A percentile compares a stretch with the other conserved stretches of the same genome.
Evolutionary conservation across 208 protist species (phyloP).

Genomic region (Crithidia thermophila): DNA sequence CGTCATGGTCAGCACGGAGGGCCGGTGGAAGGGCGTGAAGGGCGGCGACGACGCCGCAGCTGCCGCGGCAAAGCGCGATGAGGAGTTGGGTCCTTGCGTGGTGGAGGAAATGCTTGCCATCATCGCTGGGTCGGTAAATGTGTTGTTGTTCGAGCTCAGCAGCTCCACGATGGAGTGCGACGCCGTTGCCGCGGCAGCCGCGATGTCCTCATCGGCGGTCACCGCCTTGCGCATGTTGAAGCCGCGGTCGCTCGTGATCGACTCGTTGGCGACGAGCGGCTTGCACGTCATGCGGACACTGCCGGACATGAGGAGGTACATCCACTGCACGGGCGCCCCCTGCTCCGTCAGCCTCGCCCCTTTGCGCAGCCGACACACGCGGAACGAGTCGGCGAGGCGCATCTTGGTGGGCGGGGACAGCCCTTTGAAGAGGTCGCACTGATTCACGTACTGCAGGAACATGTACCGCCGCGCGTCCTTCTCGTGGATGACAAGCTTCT

Average conservation of each 20-base stretch:
- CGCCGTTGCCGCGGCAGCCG: background rate
- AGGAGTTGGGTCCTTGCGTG: constrained; percentile 10
- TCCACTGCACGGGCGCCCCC: constrained; percentile 66
- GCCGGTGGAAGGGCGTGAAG: constrained; percentile 5
- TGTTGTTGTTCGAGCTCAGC: background rate
- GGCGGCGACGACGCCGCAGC: background rate
- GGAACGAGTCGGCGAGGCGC: constrained; percentile 62
- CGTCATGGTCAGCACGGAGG: constrained; percentile 4
- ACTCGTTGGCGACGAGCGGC: background rate
- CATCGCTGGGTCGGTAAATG: background rate
- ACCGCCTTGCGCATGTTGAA: constrained; percentile 3
- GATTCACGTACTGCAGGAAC: constrained; percentile 64
- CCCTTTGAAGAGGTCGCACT: constrained; percentile 43
- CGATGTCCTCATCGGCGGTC: constrained; percentile 2
- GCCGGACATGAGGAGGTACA: constrained; percentile 82
- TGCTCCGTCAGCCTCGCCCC: constrained; percentile 45
- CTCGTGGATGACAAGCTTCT: constrained; percentile 56
- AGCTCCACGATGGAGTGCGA: constrained; percentile 9
- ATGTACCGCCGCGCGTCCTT: constrained; percentile 44
- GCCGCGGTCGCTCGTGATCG: background rate
- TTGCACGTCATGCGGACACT: constrained; percentile 43
- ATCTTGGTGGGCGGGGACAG: constrained; percentile 44
- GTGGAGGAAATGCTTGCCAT: constrained; percentile 6
- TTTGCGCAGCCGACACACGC: constrained; percentile 49
- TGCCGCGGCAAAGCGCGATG: background rate